phyloP scores from a whole-genome alignment of 768 basidiomycete species.

The Leccinum imitatum region DNA sequence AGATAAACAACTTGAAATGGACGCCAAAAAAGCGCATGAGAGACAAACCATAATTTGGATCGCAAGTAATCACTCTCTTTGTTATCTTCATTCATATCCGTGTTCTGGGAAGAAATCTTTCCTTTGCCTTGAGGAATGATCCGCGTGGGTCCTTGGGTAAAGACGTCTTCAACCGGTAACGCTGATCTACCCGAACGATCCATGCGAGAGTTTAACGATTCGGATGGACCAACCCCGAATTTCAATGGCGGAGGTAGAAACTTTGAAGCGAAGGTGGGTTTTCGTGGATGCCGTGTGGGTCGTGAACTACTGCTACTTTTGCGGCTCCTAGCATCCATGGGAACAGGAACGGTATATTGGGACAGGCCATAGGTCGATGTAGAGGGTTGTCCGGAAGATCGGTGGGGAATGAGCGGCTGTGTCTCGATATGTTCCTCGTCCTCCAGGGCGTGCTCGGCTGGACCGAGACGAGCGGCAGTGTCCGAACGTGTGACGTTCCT shows the following conservation, averaged over 20 bases:
- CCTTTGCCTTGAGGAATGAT: conserved; percentile 6
- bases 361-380: conserved; percentile 20
- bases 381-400: conserved; percentile 22
- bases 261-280: conserved; percentile 35
- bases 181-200: conserved; percentile 1
- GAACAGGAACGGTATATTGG: conserved; percentile 2
- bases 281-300: conserved; percentile 24
- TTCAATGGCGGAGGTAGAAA: conserved; percentile 33
- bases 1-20: conserved; percentile 5
- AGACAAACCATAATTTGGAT: conserved; percentile 76
- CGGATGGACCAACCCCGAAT: conserved; percentile 11
- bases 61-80: conserved; percentile 77
- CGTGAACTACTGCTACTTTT: conserved; percentile 24
- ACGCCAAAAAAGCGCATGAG: background rate
- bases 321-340: conserved; percentile 26
- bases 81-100: conserved; percentile 28
- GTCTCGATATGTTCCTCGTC: conserved; percentile 19
- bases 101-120: conserved; percentile 19
- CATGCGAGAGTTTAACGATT: conserved; percentile 1
- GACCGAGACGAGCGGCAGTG: conserved; percentile 1
- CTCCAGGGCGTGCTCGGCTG: conserved; percentile 10
- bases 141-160: conserved; percentile 22
- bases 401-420: conserved; percentile 30
- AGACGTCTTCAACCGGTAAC: conserved; percentile 43
- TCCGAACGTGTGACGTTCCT: conserved; percentile 4